Percentiles rank a stretch among this genome's conserved stretches.
Conservation (phyloP, 2,329 filamentous ascomycete species). For the Davidsoniella australis region DNA sequence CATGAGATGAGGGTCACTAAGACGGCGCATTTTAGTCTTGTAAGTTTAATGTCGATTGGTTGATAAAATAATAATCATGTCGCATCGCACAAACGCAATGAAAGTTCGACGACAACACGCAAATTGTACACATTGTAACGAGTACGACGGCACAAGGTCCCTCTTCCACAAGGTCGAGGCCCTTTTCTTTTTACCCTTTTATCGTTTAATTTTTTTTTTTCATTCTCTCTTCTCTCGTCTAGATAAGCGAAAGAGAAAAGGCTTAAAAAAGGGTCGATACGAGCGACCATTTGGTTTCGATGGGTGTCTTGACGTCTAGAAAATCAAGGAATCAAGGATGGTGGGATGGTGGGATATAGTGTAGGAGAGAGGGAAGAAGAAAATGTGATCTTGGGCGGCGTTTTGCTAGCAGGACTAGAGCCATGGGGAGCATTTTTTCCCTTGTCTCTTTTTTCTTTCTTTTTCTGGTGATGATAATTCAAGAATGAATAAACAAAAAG, state of each 20-base stretch:
- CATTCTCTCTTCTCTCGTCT: too few species aligned
- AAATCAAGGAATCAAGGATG: background rate
- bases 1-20: background rate
- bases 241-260: background rate
- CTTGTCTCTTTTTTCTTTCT: background rate
- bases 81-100: too few species aligned
- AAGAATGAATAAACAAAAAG: too few species aligned
- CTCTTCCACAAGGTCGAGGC: background rate
- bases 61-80: background rate
- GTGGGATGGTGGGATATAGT: too few species aligned
- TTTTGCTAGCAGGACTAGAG: too few species aligned
- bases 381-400: background rate
- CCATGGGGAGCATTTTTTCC: background rate
- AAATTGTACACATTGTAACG: too few species aligned
- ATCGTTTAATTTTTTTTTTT: background rate
- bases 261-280: background rate
- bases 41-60: background rate
- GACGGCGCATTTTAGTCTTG: background rate
- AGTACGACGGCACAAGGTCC: too few species aligned
- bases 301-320: background rate
- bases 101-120: too few species aligned
- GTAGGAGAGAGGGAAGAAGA: background rate
- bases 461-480: too few species aligned
- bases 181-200: conserved; percentile 1
- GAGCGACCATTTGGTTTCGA: background rate